phyloP scores from a whole-genome alignment of 805 yeast genomes.

The Starmerella ratchasimensis region DNA sequence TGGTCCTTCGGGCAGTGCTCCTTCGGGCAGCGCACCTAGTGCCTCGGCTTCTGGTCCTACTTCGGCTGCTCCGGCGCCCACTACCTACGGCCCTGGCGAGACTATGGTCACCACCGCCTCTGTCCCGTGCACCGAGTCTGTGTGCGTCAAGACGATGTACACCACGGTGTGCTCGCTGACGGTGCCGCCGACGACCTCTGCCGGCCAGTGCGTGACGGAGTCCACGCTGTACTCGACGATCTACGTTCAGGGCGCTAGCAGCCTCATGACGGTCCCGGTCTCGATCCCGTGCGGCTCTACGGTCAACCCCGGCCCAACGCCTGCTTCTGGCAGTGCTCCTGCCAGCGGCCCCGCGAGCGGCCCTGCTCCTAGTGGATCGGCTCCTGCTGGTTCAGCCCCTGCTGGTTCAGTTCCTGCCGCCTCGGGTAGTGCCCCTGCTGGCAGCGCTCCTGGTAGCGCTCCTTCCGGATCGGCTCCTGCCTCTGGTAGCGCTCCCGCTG shows the following conservation, averaged over 20 bases:
- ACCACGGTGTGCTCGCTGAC: constrained; percentile 11
- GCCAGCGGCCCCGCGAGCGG: too few species aligned
- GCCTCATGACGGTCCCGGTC: not conserved
- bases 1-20: not conserved
- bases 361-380: not conserved
- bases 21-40: not conserved
- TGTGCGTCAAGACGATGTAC: constrained; percentile 6
- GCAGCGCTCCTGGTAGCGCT: too few species aligned
- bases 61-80: not conserved
- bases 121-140: constrained; percentile 14
- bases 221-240: constrained; percentile 7
- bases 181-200: constrained; percentile 7
- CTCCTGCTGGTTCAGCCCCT: too few species aligned
- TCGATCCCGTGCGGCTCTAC: constrained; percentile 5
- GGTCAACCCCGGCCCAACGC: not conserved
- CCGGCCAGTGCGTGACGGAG: constrained; percentile 7
- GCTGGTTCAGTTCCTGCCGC: too few species aligned
- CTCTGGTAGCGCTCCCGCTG: not conserved
- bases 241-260: not conserved
- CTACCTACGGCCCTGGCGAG: constrained; percentile 1
- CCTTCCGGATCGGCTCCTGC: too few species aligned
- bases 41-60: too few species aligned
- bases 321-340: not conserved
- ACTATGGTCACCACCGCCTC: constrained; percentile 5
- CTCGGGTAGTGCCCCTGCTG: too few species aligned